phyloP scores from a whole-genome alignment of 2,329 filamentous ascomycete genomes.

The Sporothrix brasiliensis region DNA sequence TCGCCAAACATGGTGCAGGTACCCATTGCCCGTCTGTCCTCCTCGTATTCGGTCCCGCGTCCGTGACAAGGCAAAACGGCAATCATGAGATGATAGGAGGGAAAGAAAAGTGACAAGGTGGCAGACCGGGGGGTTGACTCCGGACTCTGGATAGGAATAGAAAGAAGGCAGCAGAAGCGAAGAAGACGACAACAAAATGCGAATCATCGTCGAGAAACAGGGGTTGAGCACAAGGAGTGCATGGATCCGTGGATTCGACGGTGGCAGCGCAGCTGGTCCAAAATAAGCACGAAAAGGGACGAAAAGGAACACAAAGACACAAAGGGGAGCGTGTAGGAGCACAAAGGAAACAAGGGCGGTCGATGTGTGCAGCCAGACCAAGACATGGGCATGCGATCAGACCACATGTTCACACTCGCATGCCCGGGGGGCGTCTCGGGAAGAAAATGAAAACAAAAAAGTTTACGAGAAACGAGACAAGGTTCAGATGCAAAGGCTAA shows the following conservation, averaged over 20 bases:
- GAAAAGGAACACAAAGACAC: not conserved
- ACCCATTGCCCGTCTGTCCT: not conserved
- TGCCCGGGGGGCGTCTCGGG: not conserved
- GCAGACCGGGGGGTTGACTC: not conserved
- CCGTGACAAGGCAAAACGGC: too few species aligned
- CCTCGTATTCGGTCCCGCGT: conserved; percentile 11
- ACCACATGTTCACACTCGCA: not conserved
- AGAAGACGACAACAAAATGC: not conserved
- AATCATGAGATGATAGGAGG: not conserved
- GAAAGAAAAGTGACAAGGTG: not conserved
- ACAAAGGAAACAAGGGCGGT: not conserved
- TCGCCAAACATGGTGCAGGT: conserved; percentile 21
- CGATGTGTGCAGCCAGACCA: not conserved
- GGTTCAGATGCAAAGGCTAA: not conserved
- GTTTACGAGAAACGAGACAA: not conserved
- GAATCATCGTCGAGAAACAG: conserved; percentile 2
- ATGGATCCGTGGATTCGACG: not conserved
- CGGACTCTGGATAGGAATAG: not conserved
- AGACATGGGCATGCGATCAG: conserved; percentile 20
- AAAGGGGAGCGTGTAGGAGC: not conserved
- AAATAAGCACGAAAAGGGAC: conserved; percentile 19
- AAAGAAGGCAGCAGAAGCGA: conserved; percentile 5
- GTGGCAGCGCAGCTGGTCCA: not conserved
- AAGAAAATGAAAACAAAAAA: conserved; percentile 16
- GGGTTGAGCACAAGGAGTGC: not conserved